Evolutionary conservation across 73 alveolate species (phyloP).

Genomic region (Paramecium primaurelia): DNA sequence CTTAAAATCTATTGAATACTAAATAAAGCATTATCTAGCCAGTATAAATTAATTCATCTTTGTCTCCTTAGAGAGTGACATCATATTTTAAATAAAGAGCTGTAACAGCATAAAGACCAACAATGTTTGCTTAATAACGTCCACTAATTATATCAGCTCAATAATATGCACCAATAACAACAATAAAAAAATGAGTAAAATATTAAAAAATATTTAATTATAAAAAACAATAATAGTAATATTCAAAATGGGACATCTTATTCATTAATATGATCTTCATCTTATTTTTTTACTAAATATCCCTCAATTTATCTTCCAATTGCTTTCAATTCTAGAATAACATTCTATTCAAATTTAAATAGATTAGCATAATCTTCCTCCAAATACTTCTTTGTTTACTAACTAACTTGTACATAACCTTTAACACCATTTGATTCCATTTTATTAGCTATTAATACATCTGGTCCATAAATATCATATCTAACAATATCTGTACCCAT

Average conservation of each 20-base stretch:
- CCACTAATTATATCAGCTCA: background rate
- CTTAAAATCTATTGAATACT: background rate
- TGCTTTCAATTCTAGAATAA: background rate
- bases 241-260: background rate
- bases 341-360: conserved; percentile 12
- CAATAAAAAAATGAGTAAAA: background rate
- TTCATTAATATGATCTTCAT: background rate
- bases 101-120: background rate
- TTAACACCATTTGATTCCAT: conserved; percentile 57
- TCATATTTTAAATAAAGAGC: background rate
- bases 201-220: background rate
- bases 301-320: background rate
- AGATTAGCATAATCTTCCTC: background rate
- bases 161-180: background rate
- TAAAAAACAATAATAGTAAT: background rate
- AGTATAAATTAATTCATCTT: background rate
- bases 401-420: conserved; percentile 37
- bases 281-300: background rate
- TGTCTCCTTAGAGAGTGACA: background rate
- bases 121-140: background rate
- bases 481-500: conserved; percentile 61
- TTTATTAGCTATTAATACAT: conserved; percentile 55
- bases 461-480: conserved; percentile 57
- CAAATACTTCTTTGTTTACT: background rate
- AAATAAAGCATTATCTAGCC: background rate